Conservation (phyloP, 768 basidiomycete genomes). For the Mycena capillaripes region DNA sequence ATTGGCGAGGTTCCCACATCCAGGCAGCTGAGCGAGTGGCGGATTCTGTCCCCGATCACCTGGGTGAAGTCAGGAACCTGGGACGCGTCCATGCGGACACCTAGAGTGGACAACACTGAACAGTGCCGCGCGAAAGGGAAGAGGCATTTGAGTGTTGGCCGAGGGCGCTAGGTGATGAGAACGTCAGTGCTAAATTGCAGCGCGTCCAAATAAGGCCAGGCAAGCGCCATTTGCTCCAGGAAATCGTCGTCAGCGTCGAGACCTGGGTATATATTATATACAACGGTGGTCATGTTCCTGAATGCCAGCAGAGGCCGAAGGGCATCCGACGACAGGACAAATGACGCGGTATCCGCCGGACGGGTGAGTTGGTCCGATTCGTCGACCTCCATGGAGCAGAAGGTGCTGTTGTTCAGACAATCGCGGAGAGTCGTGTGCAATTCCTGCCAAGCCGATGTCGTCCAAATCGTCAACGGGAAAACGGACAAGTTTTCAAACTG, state of each 20-base stretch:
- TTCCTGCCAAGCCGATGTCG: slow-evolving; percentile 16
- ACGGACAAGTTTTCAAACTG: not conserved
- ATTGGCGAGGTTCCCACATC: slow-evolving; percentile 25
- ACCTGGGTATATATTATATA: not conserved
- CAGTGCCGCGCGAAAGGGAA: slow-evolving; percentile 21
- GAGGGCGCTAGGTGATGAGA: not conserved
- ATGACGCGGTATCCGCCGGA: not conserved
- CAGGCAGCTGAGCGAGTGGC: not conserved
- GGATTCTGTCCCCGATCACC: not conserved
- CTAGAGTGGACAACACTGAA: not conserved
- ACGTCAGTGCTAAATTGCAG: not conserved
- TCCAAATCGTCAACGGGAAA: slow-evolving; percentile 9
- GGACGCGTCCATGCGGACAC: slow-evolving; percentile 16
- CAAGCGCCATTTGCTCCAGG: slow-evolving; percentile 13
- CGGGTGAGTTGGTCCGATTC: not conserved
- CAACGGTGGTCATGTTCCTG: not conserved
- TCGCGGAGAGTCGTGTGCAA: slow-evolving; percentile 21
- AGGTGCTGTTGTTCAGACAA: not conserved
- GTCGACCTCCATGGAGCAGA: not conserved
- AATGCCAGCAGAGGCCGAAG: slow-evolving; percentile 22
- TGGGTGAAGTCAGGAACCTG: slow-evolving; percentile 15
- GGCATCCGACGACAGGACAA: slow-evolving; percentile 7
- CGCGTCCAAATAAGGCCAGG: not conserved
- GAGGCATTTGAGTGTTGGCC: slow-evolving; percentile 19
- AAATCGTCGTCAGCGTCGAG: slow-evolving; percentile 7